phyloP scores from a whole-genome alignment of 192 early-diverging fungal genomes.

The Podila epicladia region DNA sequence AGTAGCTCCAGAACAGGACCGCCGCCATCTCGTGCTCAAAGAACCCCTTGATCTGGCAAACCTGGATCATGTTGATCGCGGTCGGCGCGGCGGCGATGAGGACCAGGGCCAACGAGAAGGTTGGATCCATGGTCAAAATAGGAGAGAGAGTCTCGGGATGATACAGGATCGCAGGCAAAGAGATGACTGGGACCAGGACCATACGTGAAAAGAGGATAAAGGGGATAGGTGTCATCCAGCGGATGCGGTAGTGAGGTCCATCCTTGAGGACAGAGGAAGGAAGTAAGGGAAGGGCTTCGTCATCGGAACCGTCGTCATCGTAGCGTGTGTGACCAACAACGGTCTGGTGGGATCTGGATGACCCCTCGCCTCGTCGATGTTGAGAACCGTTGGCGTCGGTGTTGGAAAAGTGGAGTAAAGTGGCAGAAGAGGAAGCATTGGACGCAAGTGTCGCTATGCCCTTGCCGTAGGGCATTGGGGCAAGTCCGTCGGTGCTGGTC shows the following conservation, averaged over 20 bases:
- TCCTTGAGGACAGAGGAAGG: neutral
- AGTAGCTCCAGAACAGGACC: slow-evolving; percentile 76
- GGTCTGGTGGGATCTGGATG: neutral
- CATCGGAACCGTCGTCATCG: neutral
- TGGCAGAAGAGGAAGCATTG: slow-evolving; percentile 34
- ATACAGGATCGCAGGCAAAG: slow-evolving; percentile 34
- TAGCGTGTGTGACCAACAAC: neutral
- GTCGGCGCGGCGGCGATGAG: slow-evolving; percentile 73
- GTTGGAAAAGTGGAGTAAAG: slow-evolving; percentile 30
- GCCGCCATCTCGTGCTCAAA: slow-evolving; percentile 75
- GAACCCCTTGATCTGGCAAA: slow-evolving; percentile 72
- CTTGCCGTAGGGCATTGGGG: slow-evolving; percentile 11
- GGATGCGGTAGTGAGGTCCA: slow-evolving; percentile 5
- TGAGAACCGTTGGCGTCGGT: neutral
- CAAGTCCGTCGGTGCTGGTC: neutral
- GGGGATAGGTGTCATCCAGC: slow-evolving; percentile 24
- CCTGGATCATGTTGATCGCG: slow-evolving; percentile 77
- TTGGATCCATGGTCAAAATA: slow-evolving; percentile 66
- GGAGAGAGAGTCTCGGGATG: slow-evolving; percentile 48
- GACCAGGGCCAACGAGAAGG: slow-evolving; percentile 70
- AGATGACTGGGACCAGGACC: slow-evolving; percentile 25
- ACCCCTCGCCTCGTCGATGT: neutral
- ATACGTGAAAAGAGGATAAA: slow-evolving; percentile 32
- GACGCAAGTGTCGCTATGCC: slow-evolving; percentile 20
- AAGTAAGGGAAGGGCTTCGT: neutral